These are phyloP conservation scores for Groenewaldozyma tartarivorans DNA, from an alignment of 805 yeast genomes.

Conservation along the genomic window DNA sequence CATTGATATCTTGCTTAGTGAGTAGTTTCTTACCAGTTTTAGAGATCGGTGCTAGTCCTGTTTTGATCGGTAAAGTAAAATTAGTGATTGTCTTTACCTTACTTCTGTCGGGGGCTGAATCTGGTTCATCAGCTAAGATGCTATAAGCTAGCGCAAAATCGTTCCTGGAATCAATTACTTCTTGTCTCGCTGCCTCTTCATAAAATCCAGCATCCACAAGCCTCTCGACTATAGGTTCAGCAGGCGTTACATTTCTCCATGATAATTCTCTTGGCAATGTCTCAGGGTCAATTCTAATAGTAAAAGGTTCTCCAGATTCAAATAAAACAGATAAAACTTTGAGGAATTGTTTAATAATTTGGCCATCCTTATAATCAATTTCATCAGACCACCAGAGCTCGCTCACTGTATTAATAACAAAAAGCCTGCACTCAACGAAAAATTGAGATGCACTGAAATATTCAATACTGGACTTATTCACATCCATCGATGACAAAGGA, in stretches of 20 bases:
- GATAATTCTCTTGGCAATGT: conserved; percentile 15
- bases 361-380: conserved; percentile 8
- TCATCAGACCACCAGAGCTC: conserved; percentile 14
- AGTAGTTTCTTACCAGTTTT: conserved; percentile 12
- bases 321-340: conserved; percentile 15
- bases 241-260: conserved; percentile 18
- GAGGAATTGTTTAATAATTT: conserved; percentile 11
- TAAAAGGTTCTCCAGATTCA: conserved; percentile 13
- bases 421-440: conserved; percentile 22
- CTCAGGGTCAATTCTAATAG: conserved; percentile 4
- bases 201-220: conserved; percentile 16
- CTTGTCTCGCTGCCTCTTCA: conserved; percentile 7
- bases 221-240: conserved; percentile 19
- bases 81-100: not conserved
- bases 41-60: conserved; percentile 12
- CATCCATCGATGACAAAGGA: conserved; percentile 16
- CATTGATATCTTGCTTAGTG: conserved; percentile 16
- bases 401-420: conserved; percentile 14
- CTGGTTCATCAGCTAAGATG: not conserved
- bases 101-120: not conserved
- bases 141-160: conserved; percentile 1
- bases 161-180: conserved; percentile 4
- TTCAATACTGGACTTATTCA: conserved; percentile 17
- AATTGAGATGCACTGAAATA: conserved; percentile 23
- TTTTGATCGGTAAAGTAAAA: not conserved